A percentile compares a stretch with the other conserved stretches of the same genome.
Conservation (phyloP, 1,284 basidiomycete species). For the Golubevia pallescens region DNA sequence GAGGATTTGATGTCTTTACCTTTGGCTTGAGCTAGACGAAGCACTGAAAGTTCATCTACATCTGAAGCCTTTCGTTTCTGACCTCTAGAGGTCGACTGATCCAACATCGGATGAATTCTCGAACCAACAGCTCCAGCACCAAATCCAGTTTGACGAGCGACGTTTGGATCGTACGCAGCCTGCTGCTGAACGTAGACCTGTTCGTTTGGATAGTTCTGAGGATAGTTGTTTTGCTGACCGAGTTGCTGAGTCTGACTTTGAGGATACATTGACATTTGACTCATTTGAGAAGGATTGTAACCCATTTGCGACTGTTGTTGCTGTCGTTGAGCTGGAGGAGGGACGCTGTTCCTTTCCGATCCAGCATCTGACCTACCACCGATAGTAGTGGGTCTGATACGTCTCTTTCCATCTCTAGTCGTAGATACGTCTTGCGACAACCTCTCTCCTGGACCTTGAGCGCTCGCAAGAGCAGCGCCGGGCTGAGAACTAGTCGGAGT, state of each 20-base stretch:
- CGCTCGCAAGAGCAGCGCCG: not conserved
- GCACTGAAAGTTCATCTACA: not conserved
- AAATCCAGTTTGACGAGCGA: not conserved
- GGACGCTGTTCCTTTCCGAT: not conserved
- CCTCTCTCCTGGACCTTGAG: not conserved
- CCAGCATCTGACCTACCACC: constrained; percentile 6
- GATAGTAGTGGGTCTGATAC: constrained; percentile 51
- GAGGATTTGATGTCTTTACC: not conserved
- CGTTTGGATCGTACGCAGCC: not conserved
- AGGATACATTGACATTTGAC: not conserved
- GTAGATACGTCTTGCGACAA: constrained; percentile 44
- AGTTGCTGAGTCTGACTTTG: not conserved
- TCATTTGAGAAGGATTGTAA: too few relatives aligned
- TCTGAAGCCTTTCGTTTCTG: not conserved
- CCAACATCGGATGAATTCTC: not conserved
- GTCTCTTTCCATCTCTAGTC: constrained; percentile 50
- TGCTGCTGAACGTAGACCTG: not conserved
- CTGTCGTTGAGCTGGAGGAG: not conserved
- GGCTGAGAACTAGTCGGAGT: too few relatives aligned
- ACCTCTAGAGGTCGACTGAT: not conserved
- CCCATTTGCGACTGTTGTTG: too few relatives aligned
- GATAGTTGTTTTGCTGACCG: not conserved
- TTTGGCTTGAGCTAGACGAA: not conserved
- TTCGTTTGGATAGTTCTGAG: not conserved
- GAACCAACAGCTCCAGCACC: not conserved